Evolutionary conservation across 768 basidiomycete genomes (phyloP).

Genomic region (Collybia mongolica): DNA sequence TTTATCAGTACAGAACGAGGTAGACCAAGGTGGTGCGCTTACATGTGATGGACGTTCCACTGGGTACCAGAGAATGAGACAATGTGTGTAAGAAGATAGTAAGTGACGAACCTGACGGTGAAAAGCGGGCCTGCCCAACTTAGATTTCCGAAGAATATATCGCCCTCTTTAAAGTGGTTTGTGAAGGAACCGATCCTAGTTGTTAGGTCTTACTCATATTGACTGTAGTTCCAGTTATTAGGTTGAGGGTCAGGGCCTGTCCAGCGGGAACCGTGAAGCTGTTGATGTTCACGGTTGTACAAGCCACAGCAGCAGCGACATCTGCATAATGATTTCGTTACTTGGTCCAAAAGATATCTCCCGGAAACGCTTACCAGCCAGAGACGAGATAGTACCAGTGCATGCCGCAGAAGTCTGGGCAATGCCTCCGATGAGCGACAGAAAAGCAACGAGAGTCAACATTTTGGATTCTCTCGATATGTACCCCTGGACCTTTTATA

Average conservation of each 20-base stretch:
- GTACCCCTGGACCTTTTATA: slow-evolving; percentile 7
- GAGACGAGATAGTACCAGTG: slow-evolving; percentile 53
- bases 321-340: slow-evolving; percentile 23
- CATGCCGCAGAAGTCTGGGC: slow-evolving; percentile 27
- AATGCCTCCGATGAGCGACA: slow-evolving; percentile 8
- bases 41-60: slow-evolving; percentile 51
- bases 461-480: slow-evolving; percentile 3
- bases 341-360: background rate
- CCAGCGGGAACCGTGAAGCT: slow-evolving; percentile 58
- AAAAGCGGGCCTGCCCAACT: slow-evolving; percentile 58
- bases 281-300: slow-evolving; percentile 57
- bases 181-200: background rate
- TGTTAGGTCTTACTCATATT: slow-evolving; percentile 43
- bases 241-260: slow-evolving; percentile 42
- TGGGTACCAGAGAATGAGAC: slow-evolving; percentile 12
- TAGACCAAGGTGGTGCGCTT: slow-evolving; percentile 11
- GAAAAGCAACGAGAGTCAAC: slow-evolving; percentile 7
- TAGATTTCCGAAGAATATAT: slow-evolving; percentile 52
- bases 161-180: slow-evolving; percentile 40
- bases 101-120: slow-evolving; percentile 37
- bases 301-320: slow-evolving; percentile 48
- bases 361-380: slow-evolving; percentile 28
- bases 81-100: background rate
- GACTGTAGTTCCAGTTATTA: slow-evolving; percentile 51
- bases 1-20: background rate